These are phyloP conservation scores for Aureobasidium subglaciale DNA, from an alignment of 2,329 filamentous ascomycete species.

Conservation along the genomic window DNA sequence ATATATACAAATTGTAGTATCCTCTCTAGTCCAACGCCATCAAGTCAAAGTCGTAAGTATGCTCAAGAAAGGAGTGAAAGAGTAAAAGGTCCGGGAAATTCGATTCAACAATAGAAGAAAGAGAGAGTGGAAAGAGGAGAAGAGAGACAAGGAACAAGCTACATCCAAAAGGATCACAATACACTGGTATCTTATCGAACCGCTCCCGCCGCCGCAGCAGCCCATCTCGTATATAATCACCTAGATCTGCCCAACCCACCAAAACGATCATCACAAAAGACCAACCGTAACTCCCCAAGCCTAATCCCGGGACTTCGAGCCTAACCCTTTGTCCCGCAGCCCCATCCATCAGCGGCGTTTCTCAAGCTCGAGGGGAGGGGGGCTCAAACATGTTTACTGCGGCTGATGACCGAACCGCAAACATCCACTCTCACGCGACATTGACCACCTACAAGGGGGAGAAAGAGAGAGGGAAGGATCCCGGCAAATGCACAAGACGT, in stretches of 20 bases:
- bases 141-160: not conserved
- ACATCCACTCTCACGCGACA: no score
- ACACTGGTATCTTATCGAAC: not conserved
- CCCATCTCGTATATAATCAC: not conserved
- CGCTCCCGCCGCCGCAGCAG: no score
- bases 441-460: no score
- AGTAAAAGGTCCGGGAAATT: no score
- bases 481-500: not conserved
- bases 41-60: not conserved
- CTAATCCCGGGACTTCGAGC: not conserved
- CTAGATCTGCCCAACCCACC: not conserved
- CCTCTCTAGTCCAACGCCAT: not conserved
- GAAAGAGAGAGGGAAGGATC: not conserved
- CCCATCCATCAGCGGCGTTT: not conserved
- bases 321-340: not conserved
- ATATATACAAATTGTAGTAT: not conserved
- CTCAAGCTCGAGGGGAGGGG: no score
- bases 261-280: not conserved
- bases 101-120: no score
- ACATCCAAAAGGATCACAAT: not conserved
- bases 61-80: not conserved
- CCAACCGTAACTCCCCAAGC: not conserved
- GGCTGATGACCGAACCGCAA: not conserved
- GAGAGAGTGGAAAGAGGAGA: not conserved
- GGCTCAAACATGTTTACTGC: not conserved